phyloP scores from a whole-genome alignment of 257 asterid species.

The Forsythia suspensa region DNA sequence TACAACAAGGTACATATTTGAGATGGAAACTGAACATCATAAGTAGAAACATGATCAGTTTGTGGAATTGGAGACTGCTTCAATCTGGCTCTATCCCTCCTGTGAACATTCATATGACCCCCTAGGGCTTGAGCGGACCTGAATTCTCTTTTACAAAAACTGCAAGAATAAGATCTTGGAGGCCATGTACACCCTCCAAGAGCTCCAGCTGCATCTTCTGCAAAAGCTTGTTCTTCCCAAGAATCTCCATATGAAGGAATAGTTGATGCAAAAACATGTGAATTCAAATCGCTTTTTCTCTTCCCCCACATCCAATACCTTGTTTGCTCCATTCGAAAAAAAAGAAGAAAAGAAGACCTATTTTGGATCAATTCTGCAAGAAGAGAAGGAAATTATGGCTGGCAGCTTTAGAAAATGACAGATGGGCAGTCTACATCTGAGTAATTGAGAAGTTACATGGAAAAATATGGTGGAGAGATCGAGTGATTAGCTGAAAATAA shows the following conservation, averaged over 20 bases:
- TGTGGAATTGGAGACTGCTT: conserved; percentile 54
- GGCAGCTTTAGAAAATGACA: conserved; percentile 9
- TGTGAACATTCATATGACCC: conserved; percentile 94
- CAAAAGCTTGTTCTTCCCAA: conserved; percentile 97
- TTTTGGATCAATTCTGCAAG: conserved; percentile 5
- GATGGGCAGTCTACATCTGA: conserved; percentile 34
- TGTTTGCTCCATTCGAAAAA: conserved; percentile 58
- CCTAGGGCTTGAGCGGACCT: conserved; percentile 98
- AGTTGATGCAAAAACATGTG: conserved; percentile 11
- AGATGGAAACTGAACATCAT: conserved; percentile 34
- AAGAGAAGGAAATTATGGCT: neutral
- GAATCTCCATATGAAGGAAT: conserved; percentile 47
- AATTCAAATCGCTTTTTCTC: conserved; percentile 39
- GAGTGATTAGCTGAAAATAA: conserved; percentile 34
- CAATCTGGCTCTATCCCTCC: conserved; percentile 89
- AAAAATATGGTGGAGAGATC: conserved; percentile 31
- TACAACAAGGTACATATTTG: conserved; percentile 41
- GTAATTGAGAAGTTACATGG: conserved; percentile 31
- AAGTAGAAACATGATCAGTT: conserved; percentile 24
- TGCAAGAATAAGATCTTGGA: conserved; percentile 90
- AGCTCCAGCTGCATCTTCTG: conserved; percentile 76
- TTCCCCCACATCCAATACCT: conserved; percentile 72
- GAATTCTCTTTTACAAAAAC: conserved; percentile 81
- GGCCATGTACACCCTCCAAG: conserved; percentile 95
- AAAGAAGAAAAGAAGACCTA: conserved; percentile 10